Base-by-base conservation (phyloP, 257 asterid genomes). In the Avicennia marina region DNA sequence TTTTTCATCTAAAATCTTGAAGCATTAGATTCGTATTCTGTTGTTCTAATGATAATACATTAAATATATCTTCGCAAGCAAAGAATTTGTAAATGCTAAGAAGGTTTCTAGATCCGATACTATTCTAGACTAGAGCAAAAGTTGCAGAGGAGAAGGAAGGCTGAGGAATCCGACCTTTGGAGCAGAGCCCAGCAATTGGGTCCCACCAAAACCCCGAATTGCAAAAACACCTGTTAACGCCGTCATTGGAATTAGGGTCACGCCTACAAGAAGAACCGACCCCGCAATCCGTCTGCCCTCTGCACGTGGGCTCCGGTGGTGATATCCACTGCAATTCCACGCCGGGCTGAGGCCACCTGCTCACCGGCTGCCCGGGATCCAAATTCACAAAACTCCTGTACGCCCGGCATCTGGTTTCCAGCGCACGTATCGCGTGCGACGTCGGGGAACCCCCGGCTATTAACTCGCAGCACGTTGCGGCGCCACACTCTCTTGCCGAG, bases 381-480 rank as follows among this genome's bases (percentile, higher is more conserved):
- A 90, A 45, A 19, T 86, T 82, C 18, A 90, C 96, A 55, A 86
- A 90, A 33, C 90, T 82, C 74, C 82, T 56, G 73, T 90, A 90
- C 10, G 97, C 97, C 73, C 74, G 67, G 71, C 97, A 90, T 25
- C 94, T 90, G 12, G 41, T 54, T 9, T 61, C 57, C 79, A 79
- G 58, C 0, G 82, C 76, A 58, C 86, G 72, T 10, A 86, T 77
- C 60, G 63, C 16, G 53, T 80, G 39, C 45, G 90, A 42, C 31
- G 94, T 90, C 39, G 90, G 65, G 18, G 96, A 90, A 4, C 97
- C 96, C 7, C 95, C 97, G 5, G 95, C 86, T 56, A 66, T 11
- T 12, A 89, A 78, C 29, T 86, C 83, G 67, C 97, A 89, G 60
- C 97, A 89, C 11, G 57, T 77, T 43, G 53, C 26, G 53, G 18